Evolutionary conservation across 495 filamentous ascomycete genomes (phyloP), one percentile per base, ranked within the genome.

Genomic region (Pyronema omphalodes): DNA sequence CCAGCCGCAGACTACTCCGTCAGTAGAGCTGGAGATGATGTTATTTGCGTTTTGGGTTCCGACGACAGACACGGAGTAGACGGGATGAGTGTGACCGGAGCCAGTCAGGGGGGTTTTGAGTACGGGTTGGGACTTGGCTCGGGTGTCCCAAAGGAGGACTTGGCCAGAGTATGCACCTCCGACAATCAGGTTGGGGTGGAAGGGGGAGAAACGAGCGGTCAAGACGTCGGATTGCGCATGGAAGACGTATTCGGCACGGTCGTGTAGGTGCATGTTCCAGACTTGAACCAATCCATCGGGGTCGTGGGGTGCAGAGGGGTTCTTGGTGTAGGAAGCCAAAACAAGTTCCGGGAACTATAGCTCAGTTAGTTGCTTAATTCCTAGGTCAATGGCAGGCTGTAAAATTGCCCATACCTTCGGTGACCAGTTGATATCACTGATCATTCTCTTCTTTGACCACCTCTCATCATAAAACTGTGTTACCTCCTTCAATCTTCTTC

Each of bases 41-140:
- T 96, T 96, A 68, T 94, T 91, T 48, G 93, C 93, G 67, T 99
- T 96, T 68, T 96, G 93, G 6, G 91, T 99, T 57, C 91, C 91
- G 40, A 96, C 84, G 29, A 96, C 88, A 44, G 91, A 86, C 55
- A 99, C 80, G 23, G 81, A 83, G 71, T 99, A 99, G 53, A 99
- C 83, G 0, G 91, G 91, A 62, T 99, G 91, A 7, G 91, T 93
- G 66, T 99, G 91, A 37, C 91, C 88, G 3, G 77, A 77, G 39
- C 91, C 88, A 12, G 93, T 94, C 29, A 96, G 74, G 0, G 91
- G 89, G 0, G 93, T 99, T 68, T 94, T 94, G 60, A 94, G 86
- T 18, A 95, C 86, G 3, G 91, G 89, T 14, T 84, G 78, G 14
- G 84, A 81, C 58, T 85, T 85, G 15, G 84, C 80, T 14, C 91